A percentile compares a stretch with the other conserved stretches of the same genome.
Evolutionary conservation across 2,329 filamentous ascomycete genomes (phyloP).

Genomic region (Trichoderma endophyticum): DNA sequence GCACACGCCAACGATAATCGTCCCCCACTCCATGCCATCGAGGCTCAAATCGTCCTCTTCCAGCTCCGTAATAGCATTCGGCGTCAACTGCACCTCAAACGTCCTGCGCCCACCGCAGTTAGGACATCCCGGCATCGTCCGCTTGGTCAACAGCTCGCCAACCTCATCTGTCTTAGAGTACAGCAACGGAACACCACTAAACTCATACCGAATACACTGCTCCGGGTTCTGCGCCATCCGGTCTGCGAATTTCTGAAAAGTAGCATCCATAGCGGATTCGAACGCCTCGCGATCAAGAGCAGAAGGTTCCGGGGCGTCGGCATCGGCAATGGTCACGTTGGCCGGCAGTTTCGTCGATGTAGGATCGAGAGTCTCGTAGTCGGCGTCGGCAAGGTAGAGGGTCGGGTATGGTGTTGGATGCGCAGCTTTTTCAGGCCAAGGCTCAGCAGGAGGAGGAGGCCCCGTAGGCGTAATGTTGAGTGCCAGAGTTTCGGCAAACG

Average conservation of each 20-base stretch:
- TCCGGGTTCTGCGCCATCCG: slow-evolving; percentile 76
- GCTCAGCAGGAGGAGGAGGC: slow-evolving; percentile 49
- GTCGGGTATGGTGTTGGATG: slow-evolving; percentile 71
- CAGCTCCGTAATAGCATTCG: slow-evolving; percentile 83
- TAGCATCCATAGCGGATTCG: slow-evolving; percentile 70
- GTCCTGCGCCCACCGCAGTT: slow-evolving; percentile 72
- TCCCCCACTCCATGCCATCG: slow-evolving; percentile 98
- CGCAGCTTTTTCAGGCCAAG: slow-evolving; percentile 68
- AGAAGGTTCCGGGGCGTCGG: slow-evolving; percentile 39
- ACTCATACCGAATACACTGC: slow-evolving; percentile 79
- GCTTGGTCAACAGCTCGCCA: slow-evolving; percentile 57
- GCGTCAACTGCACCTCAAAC: slow-evolving; percentile 91
- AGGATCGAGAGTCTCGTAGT: slow-evolving; percentile 81
- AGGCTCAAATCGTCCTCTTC: slow-evolving; percentile 70
- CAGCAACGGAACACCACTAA: slow-evolving; percentile 67
- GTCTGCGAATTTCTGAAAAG: slow-evolving; percentile 79
- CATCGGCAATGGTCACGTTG: slow-evolving; percentile 44
- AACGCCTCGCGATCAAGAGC: slow-evolving; percentile 67
- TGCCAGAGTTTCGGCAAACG: slow-evolving; percentile 73
- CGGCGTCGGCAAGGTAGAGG: slow-evolving; percentile 80
- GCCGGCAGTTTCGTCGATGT: slow-evolving; percentile 48
- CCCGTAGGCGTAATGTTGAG: slow-evolving; percentile 55
- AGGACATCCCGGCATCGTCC: slow-evolving; percentile 68
- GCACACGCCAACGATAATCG: slow-evolving; percentile 83
- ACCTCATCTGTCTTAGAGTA: slow-evolving; percentile 77